Conservation (phyloP, 345 rosid species). For the Eucalyptus erythrocorys region DNA sequence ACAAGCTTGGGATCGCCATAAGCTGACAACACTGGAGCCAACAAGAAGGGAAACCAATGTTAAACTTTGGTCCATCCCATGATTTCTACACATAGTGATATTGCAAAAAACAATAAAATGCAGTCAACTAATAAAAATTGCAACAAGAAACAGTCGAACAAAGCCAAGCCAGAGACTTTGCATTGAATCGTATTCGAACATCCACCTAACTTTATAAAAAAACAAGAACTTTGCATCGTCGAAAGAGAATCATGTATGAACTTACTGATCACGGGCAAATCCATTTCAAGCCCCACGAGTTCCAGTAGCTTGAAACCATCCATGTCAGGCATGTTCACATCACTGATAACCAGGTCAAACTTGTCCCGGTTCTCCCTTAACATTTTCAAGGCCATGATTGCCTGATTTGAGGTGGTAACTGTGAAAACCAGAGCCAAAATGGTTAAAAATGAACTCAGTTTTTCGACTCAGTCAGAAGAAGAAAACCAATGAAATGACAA, state of each 20-base stretch:
- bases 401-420: constrained; percentile 56
- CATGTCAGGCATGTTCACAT: constrained; percentile 78
- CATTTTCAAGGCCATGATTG: constrained; percentile 39
- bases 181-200: background rate
- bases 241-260: background rate
- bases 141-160: background rate
- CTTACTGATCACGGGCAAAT: constrained; percentile 81
- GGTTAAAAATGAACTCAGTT: background rate
- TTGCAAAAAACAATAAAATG: background rate
- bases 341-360: constrained; percentile 64
- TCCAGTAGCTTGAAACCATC: constrained; percentile 81
- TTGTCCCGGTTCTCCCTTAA: constrained; percentile 43
- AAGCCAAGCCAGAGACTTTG: background rate
- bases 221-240: background rate
- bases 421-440: background rate
- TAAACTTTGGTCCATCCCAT: background rate
- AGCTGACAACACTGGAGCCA: constrained; percentile 67
- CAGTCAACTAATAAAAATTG: background rate
- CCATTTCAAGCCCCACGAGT: constrained; percentile 80
- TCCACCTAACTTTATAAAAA: background rate
- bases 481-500: background rate
- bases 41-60: background rate
- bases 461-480: background rate
- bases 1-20: constrained; percentile 70
- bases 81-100: background rate